Evolutionary conservation across 2,329 filamentous ascomycete species (phyloP), one percentile per base, ranked within the genome.

Genomic region (Talaromyces islandicus): DNA sequence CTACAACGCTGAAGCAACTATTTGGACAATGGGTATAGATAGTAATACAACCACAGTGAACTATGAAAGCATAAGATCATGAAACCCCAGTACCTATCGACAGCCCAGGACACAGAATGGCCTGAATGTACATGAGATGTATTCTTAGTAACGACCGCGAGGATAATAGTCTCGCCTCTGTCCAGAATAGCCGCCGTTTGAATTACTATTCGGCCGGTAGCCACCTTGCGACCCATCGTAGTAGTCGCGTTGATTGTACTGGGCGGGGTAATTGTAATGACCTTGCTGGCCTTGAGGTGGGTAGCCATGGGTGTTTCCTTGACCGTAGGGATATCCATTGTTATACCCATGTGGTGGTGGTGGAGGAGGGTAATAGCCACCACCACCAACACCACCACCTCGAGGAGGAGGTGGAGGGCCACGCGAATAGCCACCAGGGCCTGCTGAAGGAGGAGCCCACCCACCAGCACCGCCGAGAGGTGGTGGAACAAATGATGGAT

Each of bases 401-500:
- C 68, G 72, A 30, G 74, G 73, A 62, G 75, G 73, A n/a, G 72
- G 72, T 46, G 73, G 74, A 35, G 73, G 75, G 12, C 74, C 73
- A 57, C 72, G 64, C 35, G 70, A 72, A 60, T 69, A 74, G 38
- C 69, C 69, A 50, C 64, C 67, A 50, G 67, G 65, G 14, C 70
- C 71, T 55, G 66, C 65, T 21, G 57, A 64, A 17, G 72, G 73
- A 50, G 73, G 72, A 51, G 65, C 66, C 68, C 71, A 75, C 11
- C 73, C 71, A 21, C 70, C 68, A 30, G 75, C 67, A 46, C 68
- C 50, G 6, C 48, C 68, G 56, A 66, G 60, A 57, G 70, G 70
- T 12, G 66, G 68, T n/a, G 72, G 69, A 56, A 70, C 69, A 61
- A 78, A 79, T 48, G 70, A 74, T 27, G 77, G 77, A 62, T 79